Base-by-base conservation (phyloP, 371 early-diverging fungal species). In the Mortierella sp. region DNA sequence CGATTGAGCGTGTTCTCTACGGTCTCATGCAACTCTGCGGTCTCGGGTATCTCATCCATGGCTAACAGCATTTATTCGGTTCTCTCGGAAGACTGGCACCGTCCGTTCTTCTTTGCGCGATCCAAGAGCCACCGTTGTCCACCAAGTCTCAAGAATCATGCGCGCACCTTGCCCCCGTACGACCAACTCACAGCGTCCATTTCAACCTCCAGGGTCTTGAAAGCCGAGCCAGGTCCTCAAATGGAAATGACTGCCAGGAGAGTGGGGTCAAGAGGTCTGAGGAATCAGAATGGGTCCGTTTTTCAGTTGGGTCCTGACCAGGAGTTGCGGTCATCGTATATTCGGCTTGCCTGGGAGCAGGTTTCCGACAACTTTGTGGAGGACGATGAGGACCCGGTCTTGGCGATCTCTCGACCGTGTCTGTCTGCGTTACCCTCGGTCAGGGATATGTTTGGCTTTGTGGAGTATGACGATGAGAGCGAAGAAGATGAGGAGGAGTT, bases 101-200 rank as follows among this genome's bases (percentile, higher is more conserved):
- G 82, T 6, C 78, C 82, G 0, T n/a, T 64, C 11, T 82, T 74
- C 61, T 82, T 59, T 44, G 59, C 71, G 5, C 74, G 50, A 26
- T 71, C 82, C 50, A 82, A 71, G 72, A 82, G 82, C n/a, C 69
- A 26, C 14, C 74, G 78, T 50, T 82, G 67, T 37, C 82, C 82
- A 0, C 71, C 21, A 10, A 72, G 72, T 21, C 26, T 82, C 10
- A 75, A 78, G 67, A 51, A 40, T 10, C 53, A 70, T 11, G 75
- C 78, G 40, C 50, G 64, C 16, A 55, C n/a, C 2, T 51, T 57
- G 31, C 79, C 79, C 11, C 61, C 71, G 13, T 74, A 70, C 4
- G 74, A 21, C 16, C 69, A 70, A 40, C 21, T 79, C 28, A 50
- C 31, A 9, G 61, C 53, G 0, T 50, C 21, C 44, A 57, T 74